Percentiles rank a stretch among this genome's conserved stretches.
phyloP scores from a whole-genome alignment of 2,329 filamentous ascomycete genomes.

The Leptographium galeiforme region DNA sequence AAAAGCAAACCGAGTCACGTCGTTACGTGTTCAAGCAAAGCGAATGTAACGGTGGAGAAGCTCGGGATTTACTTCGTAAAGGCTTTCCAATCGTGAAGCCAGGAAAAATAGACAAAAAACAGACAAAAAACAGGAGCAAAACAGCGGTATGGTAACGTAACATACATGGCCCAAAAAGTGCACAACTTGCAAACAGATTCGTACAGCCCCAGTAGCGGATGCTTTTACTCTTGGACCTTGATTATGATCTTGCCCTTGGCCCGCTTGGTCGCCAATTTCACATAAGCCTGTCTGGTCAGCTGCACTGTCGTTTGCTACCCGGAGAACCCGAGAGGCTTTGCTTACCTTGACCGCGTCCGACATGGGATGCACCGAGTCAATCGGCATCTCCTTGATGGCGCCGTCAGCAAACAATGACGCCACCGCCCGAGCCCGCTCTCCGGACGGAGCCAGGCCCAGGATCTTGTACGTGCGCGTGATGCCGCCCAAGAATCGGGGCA shows the following conservation, averaged over 20 bases:
- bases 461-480: conserved; percentile 18
- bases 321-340: background rate
- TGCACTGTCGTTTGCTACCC: too few relatives aligned
- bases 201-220: too few relatives aligned
- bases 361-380: conserved; percentile 19
- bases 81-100: background rate
- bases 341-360: conserved; percentile 17
- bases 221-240: conserved; percentile 19
- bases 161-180: background rate
- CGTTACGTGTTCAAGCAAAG: too few relatives aligned
- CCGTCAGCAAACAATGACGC: conserved; percentile 16
- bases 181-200: background rate
- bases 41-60: too few relatives aligned
- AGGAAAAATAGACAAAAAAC: too few relatives aligned
- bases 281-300: conserved; percentile 15
- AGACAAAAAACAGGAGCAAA: background rate
- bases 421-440: conserved; percentile 14
- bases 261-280: conserved; percentile 17
- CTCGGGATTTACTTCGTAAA: background rate
- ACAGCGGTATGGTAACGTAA: background rate
- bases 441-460: conserved; percentile 17
- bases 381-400: conserved; percentile 14
- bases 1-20: too few relatives aligned
- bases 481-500: conserved; percentile 19
- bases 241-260: conserved; percentile 21